Percentiles rank a stretch among this genome's conserved stretches.
phyloP scores from a whole-genome alignment of 257 asterid species.

The Petunia axillaris region DNA sequence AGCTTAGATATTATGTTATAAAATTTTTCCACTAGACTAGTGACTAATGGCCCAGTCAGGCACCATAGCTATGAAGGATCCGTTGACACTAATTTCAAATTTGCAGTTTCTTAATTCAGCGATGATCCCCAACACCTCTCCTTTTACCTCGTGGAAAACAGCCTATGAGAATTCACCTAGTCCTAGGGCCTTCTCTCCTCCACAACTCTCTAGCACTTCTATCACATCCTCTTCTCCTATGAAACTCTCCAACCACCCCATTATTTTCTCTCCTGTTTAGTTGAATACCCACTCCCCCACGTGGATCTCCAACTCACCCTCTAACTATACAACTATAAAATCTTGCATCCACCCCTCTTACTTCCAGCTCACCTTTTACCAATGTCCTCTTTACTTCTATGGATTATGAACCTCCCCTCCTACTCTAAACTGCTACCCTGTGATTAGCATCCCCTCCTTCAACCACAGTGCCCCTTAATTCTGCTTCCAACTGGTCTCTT shows the following conservation, averaged over 20 bases:
- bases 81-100: not conserved
- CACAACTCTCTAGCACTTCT: not conserved
- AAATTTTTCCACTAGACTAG: too few species aligned
- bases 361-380: not conserved
- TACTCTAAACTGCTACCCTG: not conserved
- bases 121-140: not conserved
- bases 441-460: not conserved
- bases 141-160: not conserved
- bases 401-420: not conserved
- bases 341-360: not conserved
- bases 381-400: not conserved
- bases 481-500: not conserved
- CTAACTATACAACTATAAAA: not conserved
- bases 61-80: not conserved
- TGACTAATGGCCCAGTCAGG: too few species aligned
- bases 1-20: too few species aligned
- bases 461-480: not conserved
- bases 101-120: not conserved
- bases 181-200: not conserved
- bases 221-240: not conserved
- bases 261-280: not conserved
- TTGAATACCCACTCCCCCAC: not conserved
- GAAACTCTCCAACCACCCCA: slow-evolving; percentile 17
- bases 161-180: not conserved
- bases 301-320: not conserved